phyloP scores from a whole-genome alignment of 495 filamentous ascomycete genomes.

The Evansstolkia leycettana region DNA sequence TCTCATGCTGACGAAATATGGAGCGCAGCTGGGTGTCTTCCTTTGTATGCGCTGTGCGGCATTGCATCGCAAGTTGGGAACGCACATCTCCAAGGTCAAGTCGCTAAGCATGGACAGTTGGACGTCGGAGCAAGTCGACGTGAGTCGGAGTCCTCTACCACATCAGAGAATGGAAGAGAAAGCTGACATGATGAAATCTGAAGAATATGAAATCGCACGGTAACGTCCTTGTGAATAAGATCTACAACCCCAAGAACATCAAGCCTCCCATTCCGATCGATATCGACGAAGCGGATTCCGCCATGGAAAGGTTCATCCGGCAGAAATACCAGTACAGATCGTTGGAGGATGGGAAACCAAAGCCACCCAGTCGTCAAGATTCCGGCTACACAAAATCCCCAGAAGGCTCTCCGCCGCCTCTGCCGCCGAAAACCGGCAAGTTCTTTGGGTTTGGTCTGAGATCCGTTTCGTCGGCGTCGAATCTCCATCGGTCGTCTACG shows the following conservation, averaged over 20 bases:
- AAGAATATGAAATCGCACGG: constrained; percentile 89
- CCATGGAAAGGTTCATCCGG: constrained; percentile 87
- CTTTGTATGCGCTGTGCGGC: constrained; percentile 96
- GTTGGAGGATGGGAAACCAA: constrained; percentile 41
- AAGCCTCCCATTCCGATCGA: constrained; percentile 76
- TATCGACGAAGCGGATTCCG: constrained; percentile 79
- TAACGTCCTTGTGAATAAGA: constrained; percentile 72
- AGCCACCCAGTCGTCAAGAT: constrained; percentile 32
- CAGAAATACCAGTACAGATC: constrained; percentile 73
- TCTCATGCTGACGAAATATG: no score
- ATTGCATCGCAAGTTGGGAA: constrained; percentile 92
- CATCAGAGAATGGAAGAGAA: neutral
- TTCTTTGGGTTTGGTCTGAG: constrained; percentile 63
- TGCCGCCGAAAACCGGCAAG: constrained; percentile 72
- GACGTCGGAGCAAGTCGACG: constrained; percentile 91
- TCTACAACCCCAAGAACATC: constrained; percentile 73
- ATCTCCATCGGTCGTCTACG: constrained; percentile 24
- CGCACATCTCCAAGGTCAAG: constrained; percentile 96
- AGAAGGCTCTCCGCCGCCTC: constrained; percentile 54
- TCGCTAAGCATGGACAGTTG: constrained; percentile 96
- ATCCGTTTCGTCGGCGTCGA: constrained; percentile 59
- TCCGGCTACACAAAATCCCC: constrained; percentile 26
- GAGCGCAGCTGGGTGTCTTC: constrained; percentile 73
- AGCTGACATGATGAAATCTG: neutral
- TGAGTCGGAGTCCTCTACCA: constrained; percentile 26